Evolutionary conservation across 257 asterid species (phyloP), one percentile per base, ranked within the genome.

Genomic region (Craterostigma plantagineum): DNA sequence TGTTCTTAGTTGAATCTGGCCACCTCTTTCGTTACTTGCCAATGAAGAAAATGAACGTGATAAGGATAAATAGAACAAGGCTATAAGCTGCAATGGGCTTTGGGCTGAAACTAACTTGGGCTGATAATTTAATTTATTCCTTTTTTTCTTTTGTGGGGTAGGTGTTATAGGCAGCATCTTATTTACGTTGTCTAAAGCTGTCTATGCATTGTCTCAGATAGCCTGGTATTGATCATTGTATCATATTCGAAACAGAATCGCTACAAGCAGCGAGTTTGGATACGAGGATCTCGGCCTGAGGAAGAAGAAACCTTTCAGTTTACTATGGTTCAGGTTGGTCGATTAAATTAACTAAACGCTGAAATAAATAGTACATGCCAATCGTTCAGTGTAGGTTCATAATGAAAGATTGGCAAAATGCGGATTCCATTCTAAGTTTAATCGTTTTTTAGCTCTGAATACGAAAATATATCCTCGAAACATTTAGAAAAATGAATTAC

Each of bases 261-360:
- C 66, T 81, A 63, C 43, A 86, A 75, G 66, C 79, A 86, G 54
- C 72, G 94, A 46, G 75, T 86, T 58, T 78, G 91, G 97, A 38
- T 86, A 37, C 69, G 75, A 47, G 94, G 97, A 53, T 65, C 91
- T 60, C 75, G 97, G 12, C 97, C 94, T 0, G 94, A 86, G 53
- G 94, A 86, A 56, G 97, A 81, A 64, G 94, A 78, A 64, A 53
- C 51, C 51, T 81, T 81, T 56, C 90, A 81, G 50, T 69, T 81
- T 43, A 76, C 94, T 11, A 76, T 81, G 97, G 54, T 66, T 69
- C 97, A 81, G 93, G 93, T 79, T 17, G 6, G 30, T 23, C 30
- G 30, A 23, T 6, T 6, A 23, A 23, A 23, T 2, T 23, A 23
- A 23, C 30, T 6, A 23, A 23, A 23, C 30, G 6, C 30, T 6